phyloP scores from a whole-genome alignment of 768 basidiomycete genomes.

The Gymnopilus dilepis region DNA sequence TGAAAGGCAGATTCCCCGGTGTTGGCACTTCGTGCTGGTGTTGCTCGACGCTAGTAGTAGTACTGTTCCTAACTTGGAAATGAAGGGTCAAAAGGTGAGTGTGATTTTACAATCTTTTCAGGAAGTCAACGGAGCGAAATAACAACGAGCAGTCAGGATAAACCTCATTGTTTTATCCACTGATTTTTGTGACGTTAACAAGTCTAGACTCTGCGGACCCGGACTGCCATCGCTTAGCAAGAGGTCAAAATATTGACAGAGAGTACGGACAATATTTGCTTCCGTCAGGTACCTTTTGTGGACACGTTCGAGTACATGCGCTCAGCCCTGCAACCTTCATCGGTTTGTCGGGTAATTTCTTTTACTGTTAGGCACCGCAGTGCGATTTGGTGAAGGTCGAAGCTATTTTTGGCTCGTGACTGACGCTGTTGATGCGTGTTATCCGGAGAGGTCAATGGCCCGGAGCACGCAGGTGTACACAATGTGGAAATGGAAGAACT shows the following conservation, averaged over 20 bases:
- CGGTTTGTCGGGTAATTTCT: neutral
- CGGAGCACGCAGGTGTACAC: slow-evolving; percentile 2
- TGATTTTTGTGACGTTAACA: neutral
- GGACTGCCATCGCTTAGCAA: neutral
- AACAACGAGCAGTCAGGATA: neutral
- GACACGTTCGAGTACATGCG: neutral
- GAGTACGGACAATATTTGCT: neutral
- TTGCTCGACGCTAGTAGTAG: no score
- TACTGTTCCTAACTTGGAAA: neutral
- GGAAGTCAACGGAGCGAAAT: neutral
- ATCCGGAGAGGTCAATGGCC: slow-evolving; percentile 15
- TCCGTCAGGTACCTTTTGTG: neutral
- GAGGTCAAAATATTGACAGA: neutral
- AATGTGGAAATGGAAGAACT: neutral
- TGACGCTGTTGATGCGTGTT: slow-evolving; percentile 21
- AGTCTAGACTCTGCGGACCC: neutral
- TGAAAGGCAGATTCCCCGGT: no score
- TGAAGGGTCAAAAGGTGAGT: neutral
- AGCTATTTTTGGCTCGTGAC: slow-evolving; percentile 5
- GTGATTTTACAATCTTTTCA: neutral
- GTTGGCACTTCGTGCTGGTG: no score
- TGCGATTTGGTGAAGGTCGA: neutral
- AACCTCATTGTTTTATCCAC: neutral
- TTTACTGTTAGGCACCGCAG: neutral
- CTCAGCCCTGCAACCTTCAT: neutral